Evolutionary conservation across 2,329 filamentous ascomycete species (phyloP), one percentile per base, ranked within the genome.

Genomic region (Drechslerella coelobrocha): DNA sequence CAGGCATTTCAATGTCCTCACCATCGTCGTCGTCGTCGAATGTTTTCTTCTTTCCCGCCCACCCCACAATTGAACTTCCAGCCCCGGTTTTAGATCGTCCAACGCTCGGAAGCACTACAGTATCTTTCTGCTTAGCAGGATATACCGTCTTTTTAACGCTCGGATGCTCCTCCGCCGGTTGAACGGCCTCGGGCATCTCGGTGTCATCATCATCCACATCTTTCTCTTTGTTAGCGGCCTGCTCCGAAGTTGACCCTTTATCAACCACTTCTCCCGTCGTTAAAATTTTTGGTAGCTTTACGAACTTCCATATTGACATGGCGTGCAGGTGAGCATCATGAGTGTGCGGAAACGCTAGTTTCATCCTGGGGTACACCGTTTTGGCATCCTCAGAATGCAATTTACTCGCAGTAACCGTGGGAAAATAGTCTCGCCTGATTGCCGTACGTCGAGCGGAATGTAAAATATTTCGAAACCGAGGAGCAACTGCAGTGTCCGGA

Each of bases 401-500:
- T 23, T 52, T 29, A 9, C 45, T 39, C 4, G 43, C 31, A 5
- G 31, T 52, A 17, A 65, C 31, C 0, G 60, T 72, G 7, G 54
- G 54, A 24, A 72, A 65, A 31, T 65, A 65, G 29, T 65, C 23
- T 17, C 68, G 57, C 29, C 62, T 37, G 8, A 69, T 47, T 1
- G 61, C 65, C 10, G 63, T 54, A 34, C 60, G 60, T 17, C 52
- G 51, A 3, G 60, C 52, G 5, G 60, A 61, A 12, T 59, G 68
- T 43, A 72, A 39, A 19, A 63, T 53, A 26, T 72, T 54, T 34
- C 55, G 60, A 24, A 69, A 69, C 39, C 57, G 51, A 10, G 65
- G 73, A 17, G 69, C 72, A 21, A 76, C 62, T 1, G 91, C 91
- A 0, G 94, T 97, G 77, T 99, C 94, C 0, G 94, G 94, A 0